Evolutionary conservation across 306 rosid species (phyloP).

Genomic region (Geum urbanum): DNA sequence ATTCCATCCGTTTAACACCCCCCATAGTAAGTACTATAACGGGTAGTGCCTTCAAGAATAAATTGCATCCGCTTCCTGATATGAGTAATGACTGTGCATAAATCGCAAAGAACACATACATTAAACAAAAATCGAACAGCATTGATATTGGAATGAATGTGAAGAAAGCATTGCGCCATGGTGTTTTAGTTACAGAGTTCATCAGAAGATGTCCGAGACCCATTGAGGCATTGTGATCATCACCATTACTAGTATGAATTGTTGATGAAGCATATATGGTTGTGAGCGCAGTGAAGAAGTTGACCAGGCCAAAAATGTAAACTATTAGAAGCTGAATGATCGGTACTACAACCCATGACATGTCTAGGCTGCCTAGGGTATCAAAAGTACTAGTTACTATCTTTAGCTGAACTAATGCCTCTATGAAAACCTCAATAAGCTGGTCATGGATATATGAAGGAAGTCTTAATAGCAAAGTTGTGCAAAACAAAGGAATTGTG

Average conservation of each 20-base stretch:
- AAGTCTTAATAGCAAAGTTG: not conserved
- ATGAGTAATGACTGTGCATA: not conserved
- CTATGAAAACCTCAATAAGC: not conserved
- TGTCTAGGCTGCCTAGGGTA: no score
- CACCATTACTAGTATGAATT: not conserved
- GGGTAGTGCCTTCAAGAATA: not conserved
- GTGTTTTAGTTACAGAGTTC: not conserved
- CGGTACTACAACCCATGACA: not conserved
- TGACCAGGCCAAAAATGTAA: not conserved
- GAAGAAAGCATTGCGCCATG: not conserved
- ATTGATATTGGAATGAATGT: not conserved
- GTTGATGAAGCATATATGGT: not conserved
- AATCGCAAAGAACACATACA: not conserved
- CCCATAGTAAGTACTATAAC: not conserved
- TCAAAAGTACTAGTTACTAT: no score
- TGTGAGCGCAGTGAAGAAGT: conserved; percentile 1
- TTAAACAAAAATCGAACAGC: not conserved
- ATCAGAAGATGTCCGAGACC: not conserved
- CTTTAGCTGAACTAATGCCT: no score
- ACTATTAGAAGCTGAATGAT: not conserved
- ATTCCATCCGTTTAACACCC: not conserved
- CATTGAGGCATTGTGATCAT: not conserved
- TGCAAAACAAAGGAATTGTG: not conserved
- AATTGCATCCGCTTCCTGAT: not conserved
- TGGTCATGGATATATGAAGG: not conserved